Conservation (phyloP, 2,329 filamentous ascomycete species). For the Cordyceps pruinosa region DNA sequence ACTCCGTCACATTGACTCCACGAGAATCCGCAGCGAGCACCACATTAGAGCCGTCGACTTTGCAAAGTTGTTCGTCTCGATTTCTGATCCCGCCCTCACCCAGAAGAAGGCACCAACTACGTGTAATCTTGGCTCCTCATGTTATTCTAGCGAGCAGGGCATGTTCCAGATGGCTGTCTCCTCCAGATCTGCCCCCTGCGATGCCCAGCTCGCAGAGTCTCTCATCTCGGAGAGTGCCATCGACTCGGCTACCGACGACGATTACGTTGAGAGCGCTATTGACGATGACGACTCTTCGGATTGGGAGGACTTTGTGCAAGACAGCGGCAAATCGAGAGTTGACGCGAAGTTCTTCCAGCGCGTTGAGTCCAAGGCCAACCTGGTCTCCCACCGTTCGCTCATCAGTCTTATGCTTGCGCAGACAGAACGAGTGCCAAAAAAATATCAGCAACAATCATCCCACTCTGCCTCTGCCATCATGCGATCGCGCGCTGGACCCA, state of each 20-base stretch:
- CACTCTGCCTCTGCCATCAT: constrained; percentile 60
- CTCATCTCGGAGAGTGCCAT: constrained; percentile 37
- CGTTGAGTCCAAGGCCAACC: constrained; percentile 78
- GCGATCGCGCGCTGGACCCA: no score
- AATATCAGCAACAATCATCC: constrained; percentile 60
- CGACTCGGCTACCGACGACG: constrained; percentile 57
- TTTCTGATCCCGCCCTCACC: constrained; percentile 67
- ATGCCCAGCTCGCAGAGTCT: constrained; percentile 39
- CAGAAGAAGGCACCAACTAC: constrained; percentile 52
- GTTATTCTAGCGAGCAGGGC: constrained; percentile 52
- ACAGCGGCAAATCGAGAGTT: constrained; percentile 75
- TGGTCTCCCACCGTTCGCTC: constrained; percentile 78
- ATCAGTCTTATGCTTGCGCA: constrained; percentile 75
- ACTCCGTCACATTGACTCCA: constrained; percentile 43
- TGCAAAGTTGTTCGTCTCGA: constrained; percentile 88
- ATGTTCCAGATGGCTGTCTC: constrained; percentile 49
- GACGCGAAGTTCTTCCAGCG: constrained; percentile 83
- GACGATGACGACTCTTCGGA: constrained; percentile 57
- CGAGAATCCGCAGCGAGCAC: constrained; percentile 66
- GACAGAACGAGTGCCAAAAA: constrained; percentile 62
- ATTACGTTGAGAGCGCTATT: constrained; percentile 69
- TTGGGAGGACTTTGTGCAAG: constrained; percentile 52
- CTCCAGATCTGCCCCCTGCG: constrained; percentile 68
- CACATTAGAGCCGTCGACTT: constrained; percentile 90
- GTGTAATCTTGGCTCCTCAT: constrained; percentile 72